Conservation (phyloP, 2,329 filamentous ascomycete genomes). For the Pestalotiopsis sp. region DNA sequence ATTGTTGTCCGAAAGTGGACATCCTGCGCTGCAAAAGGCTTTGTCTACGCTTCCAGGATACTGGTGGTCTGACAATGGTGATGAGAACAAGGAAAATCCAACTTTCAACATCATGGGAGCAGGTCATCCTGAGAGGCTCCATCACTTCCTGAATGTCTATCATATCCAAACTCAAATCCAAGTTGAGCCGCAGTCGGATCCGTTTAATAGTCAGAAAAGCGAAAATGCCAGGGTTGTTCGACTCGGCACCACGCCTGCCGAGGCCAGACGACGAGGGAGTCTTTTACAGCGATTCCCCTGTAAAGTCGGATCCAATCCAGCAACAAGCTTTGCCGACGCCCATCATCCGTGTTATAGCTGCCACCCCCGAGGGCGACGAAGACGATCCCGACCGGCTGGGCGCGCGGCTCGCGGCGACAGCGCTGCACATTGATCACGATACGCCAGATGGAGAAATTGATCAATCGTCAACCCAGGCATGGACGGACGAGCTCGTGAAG, state of each 20-base stretch:
- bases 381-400: not conserved
- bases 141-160: no score
- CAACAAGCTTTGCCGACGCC: not conserved
- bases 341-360: not conserved
- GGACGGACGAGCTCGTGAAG: constrained; percentile 6
- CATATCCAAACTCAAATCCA: no score
- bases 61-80: no score
- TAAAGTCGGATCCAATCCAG: not conserved
- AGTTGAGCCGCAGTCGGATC: no score
- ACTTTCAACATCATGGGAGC: no score
- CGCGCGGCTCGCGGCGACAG: not conserved
- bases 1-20: no score
- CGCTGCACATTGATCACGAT: not conserved
- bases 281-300: not conserved
- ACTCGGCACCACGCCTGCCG: not conserved
- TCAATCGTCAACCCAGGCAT: no score
- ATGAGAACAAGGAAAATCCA: no score
- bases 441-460: no score
- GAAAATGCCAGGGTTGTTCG: not conserved
- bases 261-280: not conserved
- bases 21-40: no score
- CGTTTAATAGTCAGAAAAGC: not conserved
- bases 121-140: no score
- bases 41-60: no score
- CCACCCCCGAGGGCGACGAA: not conserved